A percentile compares a stretch with the other conserved stretches of the same genome.
Conservation (phyloP, 176 grass and related monocot species). For the Aegilops speltoides region DNA sequence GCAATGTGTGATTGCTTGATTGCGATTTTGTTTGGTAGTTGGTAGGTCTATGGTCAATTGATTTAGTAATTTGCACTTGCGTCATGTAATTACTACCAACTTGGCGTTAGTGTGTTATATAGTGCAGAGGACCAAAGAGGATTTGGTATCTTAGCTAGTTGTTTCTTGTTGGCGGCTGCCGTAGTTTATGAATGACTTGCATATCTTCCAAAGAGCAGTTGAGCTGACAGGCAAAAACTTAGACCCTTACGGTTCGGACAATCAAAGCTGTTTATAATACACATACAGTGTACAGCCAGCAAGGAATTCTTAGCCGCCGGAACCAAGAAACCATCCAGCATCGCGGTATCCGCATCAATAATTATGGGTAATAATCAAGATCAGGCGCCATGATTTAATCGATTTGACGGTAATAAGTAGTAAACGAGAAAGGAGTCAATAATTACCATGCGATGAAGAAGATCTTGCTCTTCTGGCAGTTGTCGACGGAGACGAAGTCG, state of each 20-base stretch:
- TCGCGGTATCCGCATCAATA: background rate
- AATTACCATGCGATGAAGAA: conserved; percentile 94
- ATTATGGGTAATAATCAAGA: background rate
- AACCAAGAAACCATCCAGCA: background rate
- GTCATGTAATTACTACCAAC: background rate
- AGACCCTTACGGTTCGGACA: background rate
- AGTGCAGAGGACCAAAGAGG: background rate
- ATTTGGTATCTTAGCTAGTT: conserved; percentile 21
- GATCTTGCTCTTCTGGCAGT: conserved; percentile 99
- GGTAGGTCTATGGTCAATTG: background rate
- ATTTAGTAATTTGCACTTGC: background rate
- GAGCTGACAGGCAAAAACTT: conserved; percentile 27
- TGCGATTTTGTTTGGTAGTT: background rate
- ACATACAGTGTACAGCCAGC: background rate
- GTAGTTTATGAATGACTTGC: conserved; percentile 20
- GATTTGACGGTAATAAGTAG: background rate
- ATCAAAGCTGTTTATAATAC: background rate
- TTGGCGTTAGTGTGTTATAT: background rate
- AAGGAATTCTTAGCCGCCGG: background rate
- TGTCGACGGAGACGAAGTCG: conserved; percentile 92
- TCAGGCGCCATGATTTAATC: background rate
- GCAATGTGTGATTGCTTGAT: background rate
- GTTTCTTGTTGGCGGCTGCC: background rate
- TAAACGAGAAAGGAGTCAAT: background rate
- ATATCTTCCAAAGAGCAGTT: background rate